A percentile compares a stretch with the other conserved stretches of the same genome.
Conservation (phyloP, 2,329 filamentous ascomycete genomes). For the Aureobasidium sp. region DNA sequence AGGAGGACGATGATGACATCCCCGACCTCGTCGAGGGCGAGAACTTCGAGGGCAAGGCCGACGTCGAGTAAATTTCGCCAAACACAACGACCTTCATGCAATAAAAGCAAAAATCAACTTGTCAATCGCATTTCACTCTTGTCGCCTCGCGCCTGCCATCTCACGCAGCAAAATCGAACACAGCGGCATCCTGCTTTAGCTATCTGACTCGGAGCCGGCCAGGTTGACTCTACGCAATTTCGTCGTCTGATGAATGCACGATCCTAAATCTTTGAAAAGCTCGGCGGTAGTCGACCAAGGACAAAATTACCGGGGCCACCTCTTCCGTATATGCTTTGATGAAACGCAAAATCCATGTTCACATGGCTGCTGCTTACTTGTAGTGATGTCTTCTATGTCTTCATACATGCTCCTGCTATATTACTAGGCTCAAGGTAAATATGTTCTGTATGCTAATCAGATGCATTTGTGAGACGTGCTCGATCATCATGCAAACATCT, state of each 20-base stretch:
- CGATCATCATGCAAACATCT: no score
- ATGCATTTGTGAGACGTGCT: no score
- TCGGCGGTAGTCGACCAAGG: neutral
- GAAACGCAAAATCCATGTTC: neutral
- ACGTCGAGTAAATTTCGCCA: conserved; percentile 66
- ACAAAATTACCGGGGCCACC: neutral
- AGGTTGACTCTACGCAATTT: neutral
- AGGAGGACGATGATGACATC: conserved; percentile 80
- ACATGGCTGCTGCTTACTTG: neutral
- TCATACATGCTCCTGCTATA: neutral
- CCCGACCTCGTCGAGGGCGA: conserved; percentile 94
- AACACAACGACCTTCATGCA: neutral
- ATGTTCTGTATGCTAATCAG: no score
- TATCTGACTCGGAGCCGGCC: neutral
- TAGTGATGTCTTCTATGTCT: neutral
- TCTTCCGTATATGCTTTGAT: neutral
- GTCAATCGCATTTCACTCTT: conserved; percentile 1
- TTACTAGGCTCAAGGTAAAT: no score
- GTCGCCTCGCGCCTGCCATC: neutral
- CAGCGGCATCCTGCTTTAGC: neutral
- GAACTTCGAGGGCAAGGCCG: conserved; percentile 83
- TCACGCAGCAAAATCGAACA: neutral
- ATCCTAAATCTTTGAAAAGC: neutral
- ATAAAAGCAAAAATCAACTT: conserved; percentile 14
- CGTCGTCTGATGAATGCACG: neutral